Evolutionary conservation across 164 flowering plant genomes (phyloP).

Genomic region (Macadamia tetraphylla): DNA sequence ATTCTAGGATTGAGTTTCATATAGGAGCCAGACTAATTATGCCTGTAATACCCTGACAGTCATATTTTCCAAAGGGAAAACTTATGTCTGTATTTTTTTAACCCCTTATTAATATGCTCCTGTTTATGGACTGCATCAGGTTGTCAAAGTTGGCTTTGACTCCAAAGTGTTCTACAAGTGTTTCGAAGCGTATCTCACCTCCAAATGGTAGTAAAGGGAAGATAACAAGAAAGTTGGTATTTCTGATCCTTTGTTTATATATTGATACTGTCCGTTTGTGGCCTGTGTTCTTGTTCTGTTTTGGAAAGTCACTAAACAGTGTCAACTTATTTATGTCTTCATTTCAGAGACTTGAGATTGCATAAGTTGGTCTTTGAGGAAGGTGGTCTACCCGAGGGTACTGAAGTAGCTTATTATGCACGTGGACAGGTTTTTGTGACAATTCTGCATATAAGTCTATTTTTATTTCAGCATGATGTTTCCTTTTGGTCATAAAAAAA

Average conservation of each 20-base stretch:
- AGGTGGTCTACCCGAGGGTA: conserved; percentile 72
- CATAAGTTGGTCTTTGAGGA: conserved; percentile 79
- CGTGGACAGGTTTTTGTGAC: conserved; percentile 57
- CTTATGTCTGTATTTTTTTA: background rate
- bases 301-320: conserved; percentile 2
- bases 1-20: too few relatives aligned
- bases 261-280: background rate
- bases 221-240: conserved; percentile 72
- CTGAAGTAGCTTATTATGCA: conserved; percentile 65
- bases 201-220: conserved; percentile 39
- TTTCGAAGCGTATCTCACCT: conserved; percentile 19
- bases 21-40: too few relatives aligned
- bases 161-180: conserved; percentile 19
- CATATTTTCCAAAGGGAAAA: too few relatives aligned
- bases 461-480: background rate
- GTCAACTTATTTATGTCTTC: conserved; percentile 5
- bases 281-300: background rate
- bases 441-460: background rate
- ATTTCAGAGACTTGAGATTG: conserved; percentile 60
- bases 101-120: background rate
- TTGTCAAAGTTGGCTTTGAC: conserved; percentile 14
- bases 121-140: conserved; percentile 25
- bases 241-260: conserved; percentile 2
- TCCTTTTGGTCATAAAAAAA: background rate
- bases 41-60: too few relatives aligned